Percentiles rank a stretch among this genome's conserved stretches.
phyloP scores from a whole-genome alignment of 176 grass and related monocot species.

The Aechmea fasciata region DNA sequence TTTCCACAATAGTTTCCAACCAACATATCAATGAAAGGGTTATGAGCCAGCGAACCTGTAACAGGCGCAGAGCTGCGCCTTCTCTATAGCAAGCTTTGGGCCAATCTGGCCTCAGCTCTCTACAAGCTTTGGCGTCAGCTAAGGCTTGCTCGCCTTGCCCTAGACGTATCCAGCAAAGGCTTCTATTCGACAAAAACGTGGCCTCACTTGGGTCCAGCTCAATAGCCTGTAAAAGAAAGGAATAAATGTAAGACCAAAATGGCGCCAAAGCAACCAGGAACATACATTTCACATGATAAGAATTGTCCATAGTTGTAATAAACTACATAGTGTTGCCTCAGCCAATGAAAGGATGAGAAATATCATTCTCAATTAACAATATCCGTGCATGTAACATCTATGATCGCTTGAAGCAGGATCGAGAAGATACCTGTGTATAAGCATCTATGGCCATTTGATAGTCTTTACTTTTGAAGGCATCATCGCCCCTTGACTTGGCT shows the following conservation, averaged over 20 bases:
- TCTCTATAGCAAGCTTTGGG: constrained; percentile 88
- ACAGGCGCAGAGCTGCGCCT: constrained; percentile 51
- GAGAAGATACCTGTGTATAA: constrained; percentile 67
- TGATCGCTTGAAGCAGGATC: neutral
- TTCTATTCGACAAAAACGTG: constrained; percentile 66
- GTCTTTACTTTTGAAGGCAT: constrained; percentile 77
- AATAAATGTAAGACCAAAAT: neutral
- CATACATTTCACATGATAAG: too few relatives aligned
- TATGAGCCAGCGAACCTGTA: constrained; percentile 44
- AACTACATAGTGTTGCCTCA: neutral
- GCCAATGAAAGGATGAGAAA: neutral
- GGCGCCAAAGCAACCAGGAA: too few relatives aligned
- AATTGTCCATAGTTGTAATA: neutral
- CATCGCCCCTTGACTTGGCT: constrained; percentile 81
- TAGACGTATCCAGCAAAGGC: constrained; percentile 70
- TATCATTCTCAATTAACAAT: neutral
- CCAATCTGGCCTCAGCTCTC: constrained; percentile 67
- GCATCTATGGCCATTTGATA: constrained; percentile 67
- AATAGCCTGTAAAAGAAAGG: constrained; percentile 38
- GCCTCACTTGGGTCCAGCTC: constrained; percentile 70
- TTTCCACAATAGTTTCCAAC: neutral
- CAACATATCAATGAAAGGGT: neutral
- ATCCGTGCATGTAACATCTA: neutral
- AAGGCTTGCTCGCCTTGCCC: constrained; percentile 64
- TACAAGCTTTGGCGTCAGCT: constrained; percentile 60